Percentiles rank a stretch among this genome's conserved stretches.
Conservation (phyloP, 2,329 filamentous ascomycete species). For the Aspergillus sp. region DNA sequence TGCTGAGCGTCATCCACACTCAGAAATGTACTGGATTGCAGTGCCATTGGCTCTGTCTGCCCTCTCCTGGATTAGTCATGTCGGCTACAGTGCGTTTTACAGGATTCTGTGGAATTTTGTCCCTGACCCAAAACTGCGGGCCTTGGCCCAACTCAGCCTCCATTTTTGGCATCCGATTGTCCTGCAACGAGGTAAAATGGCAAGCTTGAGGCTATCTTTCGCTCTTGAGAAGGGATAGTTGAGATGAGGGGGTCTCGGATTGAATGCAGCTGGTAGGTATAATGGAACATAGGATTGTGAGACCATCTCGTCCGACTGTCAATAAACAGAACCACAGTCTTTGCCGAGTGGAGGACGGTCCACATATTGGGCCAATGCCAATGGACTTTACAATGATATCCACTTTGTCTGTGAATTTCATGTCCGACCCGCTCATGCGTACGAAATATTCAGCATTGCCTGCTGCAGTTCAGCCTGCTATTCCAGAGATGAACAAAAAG, state of each 20-base stretch:
- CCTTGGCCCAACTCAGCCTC: no score
- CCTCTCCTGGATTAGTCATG: background rate
- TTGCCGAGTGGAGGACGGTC: background rate
- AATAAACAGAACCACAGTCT: background rate
- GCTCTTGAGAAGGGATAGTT: no score
- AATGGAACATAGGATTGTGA: no score
- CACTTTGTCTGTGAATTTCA: background rate
- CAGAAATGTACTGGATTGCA: background rate
- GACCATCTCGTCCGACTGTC: background rate
- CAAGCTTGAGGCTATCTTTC: no score
- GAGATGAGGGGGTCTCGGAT: no score
- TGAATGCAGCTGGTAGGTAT: no score
- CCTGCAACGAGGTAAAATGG: no score
- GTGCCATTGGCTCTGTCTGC: background rate
- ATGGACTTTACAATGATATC: background rate
- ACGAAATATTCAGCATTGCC: background rate
- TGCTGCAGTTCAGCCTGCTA: no score
- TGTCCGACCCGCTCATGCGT: background rate
- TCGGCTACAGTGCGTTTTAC: background rate
- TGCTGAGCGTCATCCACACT: background rate
- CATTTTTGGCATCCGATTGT: no score
- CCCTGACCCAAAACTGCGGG: slow-evolving; percentile 1
- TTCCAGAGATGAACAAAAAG: no score
- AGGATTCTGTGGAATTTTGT: background rate
- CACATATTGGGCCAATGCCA: background rate